phyloP scores from a whole-genome alignment of 441 rosid genomes.

The Syzygium malaccense region DNA sequence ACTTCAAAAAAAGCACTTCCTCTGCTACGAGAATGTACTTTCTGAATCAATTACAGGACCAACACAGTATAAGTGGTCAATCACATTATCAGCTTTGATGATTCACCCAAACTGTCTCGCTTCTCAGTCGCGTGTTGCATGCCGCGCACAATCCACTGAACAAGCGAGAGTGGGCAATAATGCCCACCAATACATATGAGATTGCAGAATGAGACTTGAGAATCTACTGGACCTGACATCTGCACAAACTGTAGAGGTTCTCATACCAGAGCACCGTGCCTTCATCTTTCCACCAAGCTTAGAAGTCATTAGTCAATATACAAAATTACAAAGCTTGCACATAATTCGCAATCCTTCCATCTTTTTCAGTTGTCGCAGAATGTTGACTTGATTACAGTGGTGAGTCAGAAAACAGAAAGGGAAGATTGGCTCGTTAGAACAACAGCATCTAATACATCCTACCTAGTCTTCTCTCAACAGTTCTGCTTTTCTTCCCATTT shows the following conservation, averaged over 20 bases:
- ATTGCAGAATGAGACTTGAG: neutral
- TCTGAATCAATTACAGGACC: neutral
- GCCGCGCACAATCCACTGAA: neutral
- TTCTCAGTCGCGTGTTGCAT: neutral
- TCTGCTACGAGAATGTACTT: neutral
- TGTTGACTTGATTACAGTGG: neutral
- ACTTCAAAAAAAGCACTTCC: neutral
- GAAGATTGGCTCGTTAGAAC: neutral
- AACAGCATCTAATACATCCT: neutral
- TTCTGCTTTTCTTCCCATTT: neutral
- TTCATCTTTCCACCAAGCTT: neutral
- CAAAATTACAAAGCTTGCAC: neutral
- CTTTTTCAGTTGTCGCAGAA: neutral
- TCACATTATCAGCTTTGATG: neutral
- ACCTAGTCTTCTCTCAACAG: neutral
- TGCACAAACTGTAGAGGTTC: neutral
- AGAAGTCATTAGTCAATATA: neutral
- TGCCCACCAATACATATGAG: neutral
- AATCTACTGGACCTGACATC: neutral
- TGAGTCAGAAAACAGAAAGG: neutral
- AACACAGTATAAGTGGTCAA: neutral
- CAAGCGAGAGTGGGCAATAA: neutral
- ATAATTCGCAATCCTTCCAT: neutral
- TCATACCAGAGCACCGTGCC: neutral
- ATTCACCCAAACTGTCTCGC: neutral